These are phyloP conservation scores for Massariosphaeria phaeospora DNA, from an alignment of 495 filamentous ascomycete genomes.

Conservation along the genomic window DNA sequence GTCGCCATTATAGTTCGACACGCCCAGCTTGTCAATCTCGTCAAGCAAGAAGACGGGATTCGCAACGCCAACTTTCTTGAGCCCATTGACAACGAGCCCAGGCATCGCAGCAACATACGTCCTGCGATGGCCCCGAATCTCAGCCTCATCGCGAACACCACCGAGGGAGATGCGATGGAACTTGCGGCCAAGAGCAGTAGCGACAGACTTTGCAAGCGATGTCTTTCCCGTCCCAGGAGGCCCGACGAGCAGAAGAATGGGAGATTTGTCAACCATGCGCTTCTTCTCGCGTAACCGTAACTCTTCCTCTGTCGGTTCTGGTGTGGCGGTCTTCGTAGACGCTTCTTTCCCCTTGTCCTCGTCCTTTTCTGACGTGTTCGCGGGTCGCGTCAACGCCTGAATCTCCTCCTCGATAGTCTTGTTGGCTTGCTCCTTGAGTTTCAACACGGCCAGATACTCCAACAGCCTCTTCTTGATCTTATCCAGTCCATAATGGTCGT, in stretches of 20 bases:
- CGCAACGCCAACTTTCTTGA: slow-evolving; percentile 93
- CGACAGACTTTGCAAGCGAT: slow-evolving; percentile 87
- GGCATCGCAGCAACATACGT: slow-evolving; percentile 99
- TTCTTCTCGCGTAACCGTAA: slow-evolving; percentile 66
- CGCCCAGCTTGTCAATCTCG: slow-evolving; percentile 97
- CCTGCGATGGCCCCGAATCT: slow-evolving; percentile 90
- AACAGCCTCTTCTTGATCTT: slow-evolving; percentile 95
- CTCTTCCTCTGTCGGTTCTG: slow-evolving; percentile 38
- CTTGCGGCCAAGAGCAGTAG: slow-evolving; percentile 83
- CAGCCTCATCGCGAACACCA: slow-evolving; percentile 92
- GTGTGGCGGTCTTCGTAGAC: background rate
- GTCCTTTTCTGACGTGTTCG: background rate
- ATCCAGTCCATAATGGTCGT: slow-evolving; percentile 94
- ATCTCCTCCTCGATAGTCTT: slow-evolving; percentile 72
- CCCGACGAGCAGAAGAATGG: slow-evolving; percentile 88
- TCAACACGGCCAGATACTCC: slow-evolving; percentile 92
- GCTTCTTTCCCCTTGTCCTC: slow-evolving; percentile 8
- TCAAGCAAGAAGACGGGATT: slow-evolving; percentile 97
- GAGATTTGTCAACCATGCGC: slow-evolving; percentile 84
- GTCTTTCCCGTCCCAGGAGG: slow-evolving; percentile 97
- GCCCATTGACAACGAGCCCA: slow-evolving; percentile 84
- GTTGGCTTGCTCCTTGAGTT: slow-evolving; percentile 87
- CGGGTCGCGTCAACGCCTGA: slow-evolving; percentile 21
- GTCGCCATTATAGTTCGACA: slow-evolving; percentile 89
- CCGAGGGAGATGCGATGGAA: slow-evolving; percentile 97